Evolutionary conservation across 768 basidiomycete species (phyloP).

Genomic region (Termitomyces sp.): DNA sequence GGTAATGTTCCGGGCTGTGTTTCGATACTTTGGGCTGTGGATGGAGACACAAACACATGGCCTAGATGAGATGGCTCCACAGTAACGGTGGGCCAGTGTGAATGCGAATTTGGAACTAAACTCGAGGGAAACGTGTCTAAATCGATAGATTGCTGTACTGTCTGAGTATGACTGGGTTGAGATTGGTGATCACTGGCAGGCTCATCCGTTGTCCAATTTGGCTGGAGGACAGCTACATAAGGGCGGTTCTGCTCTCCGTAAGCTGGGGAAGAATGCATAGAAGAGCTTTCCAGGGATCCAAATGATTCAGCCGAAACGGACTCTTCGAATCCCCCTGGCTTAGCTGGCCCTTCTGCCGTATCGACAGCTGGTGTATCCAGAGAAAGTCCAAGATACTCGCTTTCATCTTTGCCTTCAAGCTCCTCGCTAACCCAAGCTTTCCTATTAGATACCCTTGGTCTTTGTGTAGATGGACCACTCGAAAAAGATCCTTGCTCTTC

Average conservation of each 20-base stretch:
- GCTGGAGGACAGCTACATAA: conserved; percentile 4
- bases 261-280: conserved; percentile 15
- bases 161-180: background rate
- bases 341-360: too few species aligned
- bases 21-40: background rate
- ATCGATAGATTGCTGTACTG: background rate
- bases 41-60: background rate
- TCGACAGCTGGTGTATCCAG: background rate
- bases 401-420: conserved; percentile 26
- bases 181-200: background rate
- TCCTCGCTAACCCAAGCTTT: conserved; percentile 41
- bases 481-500: conserved; percentile 11
- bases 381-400: background rate
- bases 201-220: background rate
- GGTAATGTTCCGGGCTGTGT: conserved; percentile 9
- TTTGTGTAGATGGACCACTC: conserved; percentile 10
- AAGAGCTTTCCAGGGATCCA: background rate
- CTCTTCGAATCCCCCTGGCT: background rate
- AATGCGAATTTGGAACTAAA: background rate
- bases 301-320: background rate
- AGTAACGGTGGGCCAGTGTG: background rate
- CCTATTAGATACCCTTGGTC: conserved; percentile 13
- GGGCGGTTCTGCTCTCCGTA: background rate
- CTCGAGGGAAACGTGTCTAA: background rate
- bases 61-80: background rate